These are phyloP conservation scores for Blastobotrys ciferrii DNA, from an alignment of 1,139 yeast genomes.

Conservation along the genomic window DNA sequence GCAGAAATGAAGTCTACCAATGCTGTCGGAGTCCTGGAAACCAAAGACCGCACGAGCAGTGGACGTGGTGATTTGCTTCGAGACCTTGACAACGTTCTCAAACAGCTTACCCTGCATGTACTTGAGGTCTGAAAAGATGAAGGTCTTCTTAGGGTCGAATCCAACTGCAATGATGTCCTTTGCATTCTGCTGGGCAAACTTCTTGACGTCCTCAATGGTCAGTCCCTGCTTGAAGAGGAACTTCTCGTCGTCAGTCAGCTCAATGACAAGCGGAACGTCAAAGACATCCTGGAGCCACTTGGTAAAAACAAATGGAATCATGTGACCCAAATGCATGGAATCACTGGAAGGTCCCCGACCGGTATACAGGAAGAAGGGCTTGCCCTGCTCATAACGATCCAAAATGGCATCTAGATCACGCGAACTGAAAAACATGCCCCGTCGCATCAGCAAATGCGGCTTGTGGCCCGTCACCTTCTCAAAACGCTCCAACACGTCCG, in stretches of 20 bases:
- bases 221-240: constrained; percentile 89
- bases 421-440: constrained; percentile 92
- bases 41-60: constrained; percentile 99
- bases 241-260: constrained; percentile 96
- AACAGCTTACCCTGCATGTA: constrained; percentile 94
- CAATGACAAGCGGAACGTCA: constrained; percentile 94
- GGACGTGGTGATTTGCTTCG: constrained; percentile 92
- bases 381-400: constrained; percentile 89
- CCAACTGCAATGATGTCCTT: constrained; percentile 95
- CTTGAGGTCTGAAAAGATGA: constrained; percentile 85
- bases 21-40: constrained; percentile 89
- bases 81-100: constrained; percentile 90
- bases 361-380: constrained; percentile 92
- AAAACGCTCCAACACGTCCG: constrained; percentile 74
- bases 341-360: constrained; percentile 98
- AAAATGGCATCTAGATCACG: constrained; percentile 80
- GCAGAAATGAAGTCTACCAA: constrained; percentile 94
- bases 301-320: constrained; percentile 93
- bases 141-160: constrained; percentile 90
- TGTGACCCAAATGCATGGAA: constrained; percentile 95
- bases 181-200: constrained; percentile 70
- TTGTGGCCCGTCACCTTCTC: constrained; percentile 78
- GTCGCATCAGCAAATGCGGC: constrained; percentile 89
- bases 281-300: constrained; percentile 98
- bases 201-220: constrained; percentile 83